Percentiles rank a stretch among this genome's conserved stretches.
Evolutionary conservation across 23 red algal species (phyloP).

Genomic region (Gracilaria domingensis): DNA sequence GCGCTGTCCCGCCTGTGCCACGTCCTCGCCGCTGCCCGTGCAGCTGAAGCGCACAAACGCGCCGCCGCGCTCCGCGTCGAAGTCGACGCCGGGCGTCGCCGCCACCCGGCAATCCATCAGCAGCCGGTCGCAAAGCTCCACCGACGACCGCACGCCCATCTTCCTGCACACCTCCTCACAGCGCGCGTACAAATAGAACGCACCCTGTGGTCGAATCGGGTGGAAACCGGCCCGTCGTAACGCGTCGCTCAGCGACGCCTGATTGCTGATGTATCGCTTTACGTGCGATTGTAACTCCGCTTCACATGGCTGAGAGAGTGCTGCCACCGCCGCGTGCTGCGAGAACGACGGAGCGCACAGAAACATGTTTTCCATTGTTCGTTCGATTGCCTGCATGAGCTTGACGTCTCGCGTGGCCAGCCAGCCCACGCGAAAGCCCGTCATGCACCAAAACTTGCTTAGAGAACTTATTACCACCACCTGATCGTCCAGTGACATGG

Average conservation of each 20-base stretch:
- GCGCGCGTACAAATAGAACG: slow-evolving; percentile 64
- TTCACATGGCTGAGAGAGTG: background rate
- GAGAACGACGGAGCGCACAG: slow-evolving; percentile 55
- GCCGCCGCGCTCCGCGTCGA: slow-evolving; percentile 36
- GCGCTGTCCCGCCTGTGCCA: slow-evolving; percentile 41
- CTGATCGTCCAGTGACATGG: background rate
- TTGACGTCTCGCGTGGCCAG: slow-evolving; percentile 22
- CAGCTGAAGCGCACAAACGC: slow-evolving; percentile 45
- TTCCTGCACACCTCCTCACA: slow-evolving; percentile 10
- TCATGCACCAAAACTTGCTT: slow-evolving; percentile 72
- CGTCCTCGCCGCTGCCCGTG: background rate
- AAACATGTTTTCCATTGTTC: slow-evolving; percentile 49
- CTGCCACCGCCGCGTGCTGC: slow-evolving; percentile 55
- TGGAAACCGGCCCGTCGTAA: slow-evolving; percentile 29
- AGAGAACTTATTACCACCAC: slow-evolving; percentile 32
- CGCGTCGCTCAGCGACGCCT: background rate
- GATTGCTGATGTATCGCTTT: slow-evolving; percentile 2
- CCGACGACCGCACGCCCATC: background rate
- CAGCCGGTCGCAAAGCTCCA: slow-evolving; percentile 51
- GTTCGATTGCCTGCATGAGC: slow-evolving; percentile 20
- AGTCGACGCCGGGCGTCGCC: slow-evolving; percentile 65
- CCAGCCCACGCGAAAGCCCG: slow-evolving; percentile 65
- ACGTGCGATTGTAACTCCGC: slow-evolving; percentile 23
- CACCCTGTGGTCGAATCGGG: slow-evolving; percentile 8
- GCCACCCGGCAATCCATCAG: slow-evolving; percentile 28